Base-by-base conservation (phyloP, 257 asterid species). In the Osmanthus fragrans region DNA sequence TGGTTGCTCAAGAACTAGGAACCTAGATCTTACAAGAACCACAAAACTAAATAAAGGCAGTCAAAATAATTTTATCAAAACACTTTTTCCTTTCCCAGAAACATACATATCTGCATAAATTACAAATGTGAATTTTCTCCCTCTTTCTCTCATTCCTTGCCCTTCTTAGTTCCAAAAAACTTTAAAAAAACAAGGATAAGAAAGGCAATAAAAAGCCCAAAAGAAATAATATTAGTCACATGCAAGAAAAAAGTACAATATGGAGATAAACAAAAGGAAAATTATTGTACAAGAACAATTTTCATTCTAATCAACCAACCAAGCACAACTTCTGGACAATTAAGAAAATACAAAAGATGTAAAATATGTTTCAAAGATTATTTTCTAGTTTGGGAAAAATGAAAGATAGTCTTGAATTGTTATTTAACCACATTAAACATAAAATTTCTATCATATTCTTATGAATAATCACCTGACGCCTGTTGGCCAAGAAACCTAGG, bases 401-500 rank as follows among this genome's bases (percentile, higher is more conserved):
- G 21, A 76, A 60, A 34, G 58, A 18, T 10, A 33, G 25, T 56
- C 58, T 45, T 32, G 56, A 29, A 77, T 25, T 8, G 47, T 63
- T 37, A 23, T 71, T 8, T 76, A 67, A 21, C 32, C 70, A 49
- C 27, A 65, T 72, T 80, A 75, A 45, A 65, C 32, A 68, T 60
- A 30, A 64, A 70, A 54, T 12, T 60, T 49, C 71, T 73, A 77
- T 69, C 30, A 21, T 72, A 79, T 65, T 79, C 37, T 76, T 33
- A 77, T 58, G 75, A 76, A 69, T 76, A 89, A 78, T 87, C 87
- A 96, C 99, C 99, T 96, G 98, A 32, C 99, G 97, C 83, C 84
- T 93, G 79, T 96, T 96, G 82, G 91, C 88, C 84, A 96, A 88
- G 87, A 96, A 96, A 73, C 99, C 99, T 13, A 91, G 86, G 85